A percentile compares a stretch with the other conserved stretches of the same genome.
phyloP scores from a whole-genome alignment of 106 monocot genomes.

The Allium sativum region DNA sequence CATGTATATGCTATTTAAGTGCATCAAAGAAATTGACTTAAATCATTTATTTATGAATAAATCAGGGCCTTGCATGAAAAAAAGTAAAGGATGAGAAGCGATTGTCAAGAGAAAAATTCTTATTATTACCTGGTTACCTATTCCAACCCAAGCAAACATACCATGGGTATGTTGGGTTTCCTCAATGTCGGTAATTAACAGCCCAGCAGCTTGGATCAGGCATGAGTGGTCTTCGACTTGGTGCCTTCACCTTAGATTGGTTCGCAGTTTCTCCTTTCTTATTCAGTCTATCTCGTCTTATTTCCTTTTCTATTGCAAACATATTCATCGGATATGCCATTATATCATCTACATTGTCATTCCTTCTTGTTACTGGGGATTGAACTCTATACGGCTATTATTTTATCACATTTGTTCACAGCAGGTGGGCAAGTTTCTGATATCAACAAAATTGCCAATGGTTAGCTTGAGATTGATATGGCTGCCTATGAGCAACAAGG shows the following conservation, averaged over 20 bases:
- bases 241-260: slow-evolving; percentile 90
- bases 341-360: slow-evolving; percentile 45
- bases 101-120: slow-evolving; percentile 83
- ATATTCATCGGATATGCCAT: slow-evolving; percentile 52
- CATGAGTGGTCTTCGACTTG: slow-evolving; percentile 63
- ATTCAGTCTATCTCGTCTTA: slow-evolving; percentile 69
- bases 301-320: slow-evolving; percentile 85
- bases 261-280: slow-evolving; percentile 67
- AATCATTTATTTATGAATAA: too few species aligned
- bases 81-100: slow-evolving; percentile 54
- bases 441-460: slow-evolving; percentile 58
- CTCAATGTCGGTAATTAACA: slow-evolving; percentile 69
- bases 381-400: slow-evolving; percentile 69
- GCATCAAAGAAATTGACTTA: too few species aligned
- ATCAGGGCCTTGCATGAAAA: slow-evolving; percentile 89
- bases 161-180: slow-evolving; percentile 80
- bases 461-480: slow-evolving; percentile 72
- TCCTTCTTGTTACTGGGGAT: slow-evolving; percentile 65
- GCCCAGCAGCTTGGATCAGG: slow-evolving; percentile 93
- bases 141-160: slow-evolving; percentile 72
- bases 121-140: slow-evolving; percentile 75
- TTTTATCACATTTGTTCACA: slow-evolving; percentile 64
- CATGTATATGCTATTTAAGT: too few species aligned
- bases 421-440: slow-evolving; percentile 35
- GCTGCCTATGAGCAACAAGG: slow-evolving; percentile 51